These are phyloP conservation scores for Tylopilus balloui DNA, from an alignment of 768 basidiomycete species.

Conservation along the genomic window DNA sequence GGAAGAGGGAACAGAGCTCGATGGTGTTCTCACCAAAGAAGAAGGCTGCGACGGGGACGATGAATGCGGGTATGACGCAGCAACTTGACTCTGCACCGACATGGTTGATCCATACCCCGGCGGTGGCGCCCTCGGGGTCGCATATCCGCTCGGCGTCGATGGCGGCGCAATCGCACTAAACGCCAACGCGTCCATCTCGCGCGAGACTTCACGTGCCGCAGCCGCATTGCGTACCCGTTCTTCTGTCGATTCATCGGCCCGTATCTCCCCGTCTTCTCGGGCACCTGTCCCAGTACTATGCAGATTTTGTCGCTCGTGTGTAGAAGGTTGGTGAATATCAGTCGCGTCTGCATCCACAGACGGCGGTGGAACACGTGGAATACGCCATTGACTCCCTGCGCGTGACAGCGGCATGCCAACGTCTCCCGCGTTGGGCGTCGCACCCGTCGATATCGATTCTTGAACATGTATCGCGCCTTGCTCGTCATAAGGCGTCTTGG, in stretches of 20 bases:
- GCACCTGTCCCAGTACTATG: neutral
- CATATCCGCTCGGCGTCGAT: slow-evolving; percentile 9
- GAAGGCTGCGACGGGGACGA: neutral
- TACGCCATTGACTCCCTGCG: slow-evolving; percentile 24
- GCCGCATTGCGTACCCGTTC: slow-evolving; percentile 59
- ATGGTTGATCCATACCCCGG: slow-evolving; percentile 4
- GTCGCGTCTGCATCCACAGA: slow-evolving; percentile 26
- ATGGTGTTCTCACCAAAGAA: slow-evolving; percentile 7
- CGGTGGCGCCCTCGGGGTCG: slow-evolving; percentile 14
- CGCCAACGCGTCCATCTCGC: slow-evolving; percentile 57
- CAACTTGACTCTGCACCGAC: slow-evolving; percentile 2
- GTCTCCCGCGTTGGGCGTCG: neutral
- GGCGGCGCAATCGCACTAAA: slow-evolving; percentile 31
- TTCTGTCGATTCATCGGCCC: slow-evolving; percentile 34
- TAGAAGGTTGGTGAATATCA: neutral
- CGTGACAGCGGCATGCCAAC: slow-evolving; percentile 11
- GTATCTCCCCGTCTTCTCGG: slow-evolving; percentile 28
- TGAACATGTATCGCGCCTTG: slow-evolving; percentile 2
- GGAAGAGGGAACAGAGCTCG: slow-evolving; percentile 21
- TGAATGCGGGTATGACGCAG: neutral
- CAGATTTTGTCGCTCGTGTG: slow-evolving; percentile 3
- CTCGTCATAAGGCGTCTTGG: neutral
- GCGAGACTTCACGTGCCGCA: slow-evolving; percentile 62
- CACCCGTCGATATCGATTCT: slow-evolving; percentile 9
- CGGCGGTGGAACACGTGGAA: slow-evolving; percentile 39